These are phyloP conservation scores for Vitis hybrid DNA, from an alignment of 177 flowering plant genomes.

Conservation along the genomic window DNA sequence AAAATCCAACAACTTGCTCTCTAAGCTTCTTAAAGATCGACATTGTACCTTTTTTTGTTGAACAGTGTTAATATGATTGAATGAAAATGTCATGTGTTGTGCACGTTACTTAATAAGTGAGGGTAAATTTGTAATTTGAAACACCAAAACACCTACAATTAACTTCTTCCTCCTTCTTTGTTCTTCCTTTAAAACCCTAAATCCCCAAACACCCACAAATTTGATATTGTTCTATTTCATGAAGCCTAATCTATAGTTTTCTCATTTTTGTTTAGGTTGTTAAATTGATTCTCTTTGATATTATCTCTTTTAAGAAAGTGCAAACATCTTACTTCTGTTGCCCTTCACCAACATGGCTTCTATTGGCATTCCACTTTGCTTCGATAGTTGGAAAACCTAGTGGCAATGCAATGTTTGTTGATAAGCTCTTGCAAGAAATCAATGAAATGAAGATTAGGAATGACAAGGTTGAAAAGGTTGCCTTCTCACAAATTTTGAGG, in stretches of 20 bases:
- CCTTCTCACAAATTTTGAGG: background rate
- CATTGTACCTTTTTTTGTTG: too few relatives aligned
- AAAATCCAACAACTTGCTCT: too few relatives aligned
- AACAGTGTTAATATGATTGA: too few relatives aligned
- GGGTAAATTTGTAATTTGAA: too few relatives aligned
- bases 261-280: background rate
- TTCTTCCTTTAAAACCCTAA: too few relatives aligned
- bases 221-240: background rate
- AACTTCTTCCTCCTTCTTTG: too few relatives aligned
- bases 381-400: constrained; percentile 31
- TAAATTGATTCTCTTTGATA: background rate
- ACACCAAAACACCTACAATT: too few relatives aligned
- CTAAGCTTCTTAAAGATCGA: too few relatives aligned
- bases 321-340: constrained; percentile 2
- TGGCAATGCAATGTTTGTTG: constrained; percentile 46
- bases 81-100: too few relatives aligned
- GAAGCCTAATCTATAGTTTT: background rate
- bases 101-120: too few relatives aligned
- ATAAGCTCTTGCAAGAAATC: constrained; percentile 68
- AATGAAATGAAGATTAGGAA: constrained; percentile 79
- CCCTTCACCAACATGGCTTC: constrained; percentile 41
- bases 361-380: constrained; percentile 34
- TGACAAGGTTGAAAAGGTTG: constrained; percentile 57
- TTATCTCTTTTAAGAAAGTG: too few relatives aligned
- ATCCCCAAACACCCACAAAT: too few relatives aligned